These are phyloP conservation scores for Hyphodiscus hymeniophilus DNA, from an alignment of 495 filamentous ascomycete species.

Conservation along the genomic window DNA sequence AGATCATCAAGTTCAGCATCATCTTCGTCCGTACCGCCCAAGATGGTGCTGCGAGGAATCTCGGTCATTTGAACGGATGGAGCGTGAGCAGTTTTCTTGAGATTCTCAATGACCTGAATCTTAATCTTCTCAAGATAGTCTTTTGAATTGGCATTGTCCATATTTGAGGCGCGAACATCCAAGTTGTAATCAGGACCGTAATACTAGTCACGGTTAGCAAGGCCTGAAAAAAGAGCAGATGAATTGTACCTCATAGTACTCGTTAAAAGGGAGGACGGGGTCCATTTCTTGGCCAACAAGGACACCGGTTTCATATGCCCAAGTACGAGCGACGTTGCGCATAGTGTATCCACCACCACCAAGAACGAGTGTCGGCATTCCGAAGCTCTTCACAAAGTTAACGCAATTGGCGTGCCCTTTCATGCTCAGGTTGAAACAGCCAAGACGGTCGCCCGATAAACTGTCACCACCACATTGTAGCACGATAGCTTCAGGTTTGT, in stretches of 20 bases:
- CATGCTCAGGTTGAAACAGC: constrained; percentile 99
- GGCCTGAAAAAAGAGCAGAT: neutral
- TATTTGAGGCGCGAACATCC: constrained; percentile 90
- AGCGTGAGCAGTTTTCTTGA: constrained; percentile 77
- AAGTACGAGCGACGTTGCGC: constrained; percentile 95
- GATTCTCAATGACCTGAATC: constrained; percentile 82
- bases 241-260: constrained; percentile 84
- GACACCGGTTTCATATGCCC: constrained; percentile 92
- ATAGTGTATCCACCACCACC: constrained; percentile 98
- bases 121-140: constrained; percentile 98
- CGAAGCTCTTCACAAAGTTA: constrained; percentile 87
- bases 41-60: constrained; percentile 69
- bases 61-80: constrained; percentile 94
- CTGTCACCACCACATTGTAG: constrained; percentile 96
- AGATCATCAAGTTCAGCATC: constrained; percentile 73
- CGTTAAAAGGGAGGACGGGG: constrained; percentile 85
- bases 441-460: constrained; percentile 86
- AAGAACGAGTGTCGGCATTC: constrained; percentile 81
- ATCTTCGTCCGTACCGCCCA: constrained; percentile 67
- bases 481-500: constrained; percentile 88
- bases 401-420: constrained; percentile 96
- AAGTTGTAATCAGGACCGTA: constrained; percentile 96
- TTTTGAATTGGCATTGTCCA: constrained; percentile 94
- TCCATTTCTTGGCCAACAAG: constrained; percentile 76
- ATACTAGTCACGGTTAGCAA: constrained; percentile 54